phyloP scores from a whole-genome alignment of 441 rosid genomes.

The Francoa sonchifolia region DNA sequence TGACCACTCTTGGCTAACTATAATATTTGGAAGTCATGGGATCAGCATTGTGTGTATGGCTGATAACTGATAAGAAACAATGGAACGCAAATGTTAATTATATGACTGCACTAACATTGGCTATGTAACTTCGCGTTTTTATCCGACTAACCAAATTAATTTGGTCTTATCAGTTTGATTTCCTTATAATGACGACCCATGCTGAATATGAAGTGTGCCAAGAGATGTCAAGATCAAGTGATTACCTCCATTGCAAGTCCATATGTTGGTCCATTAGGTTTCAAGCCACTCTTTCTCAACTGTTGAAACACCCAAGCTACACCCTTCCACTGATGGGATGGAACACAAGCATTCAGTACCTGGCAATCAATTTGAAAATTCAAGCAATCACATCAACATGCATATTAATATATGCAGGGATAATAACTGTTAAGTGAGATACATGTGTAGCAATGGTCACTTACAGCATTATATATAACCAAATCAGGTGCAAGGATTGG shows the following conservation, averaged over 20 bases:
- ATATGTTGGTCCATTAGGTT: constrained; percentile 85
- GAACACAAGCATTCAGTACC: constrained; percentile 84
- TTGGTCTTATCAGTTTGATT: background rate
- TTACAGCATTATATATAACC: constrained; percentile 85
- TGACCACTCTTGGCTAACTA: no score
- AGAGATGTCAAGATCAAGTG: constrained; percentile 4
- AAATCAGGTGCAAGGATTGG: constrained; percentile 77
- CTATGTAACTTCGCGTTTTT: background rate
- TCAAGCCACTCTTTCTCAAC: constrained; percentile 61
- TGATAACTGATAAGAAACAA: no score
- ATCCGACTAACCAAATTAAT: background rate
- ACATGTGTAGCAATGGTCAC: no score
- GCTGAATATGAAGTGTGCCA: background rate
- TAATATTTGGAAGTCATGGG: no score
- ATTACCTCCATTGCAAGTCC: constrained; percentile 98
- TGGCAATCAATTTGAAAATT: constrained; percentile 16
- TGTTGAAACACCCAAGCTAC: constrained; percentile 82
- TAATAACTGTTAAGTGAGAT: background rate
- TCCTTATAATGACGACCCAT: constrained; percentile 2
- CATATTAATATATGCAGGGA: background rate
- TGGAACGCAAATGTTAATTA: no score
- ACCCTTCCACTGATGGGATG: constrained; percentile 75
- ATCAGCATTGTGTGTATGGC: no score
- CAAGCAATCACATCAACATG: constrained; percentile 2
- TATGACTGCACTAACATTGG: no score